Evolutionary conservation across 2,329 filamentous ascomycete species (phyloP), one percentile per base, ranked within the genome.

Genomic region (Sporothrix globosa): DNA sequence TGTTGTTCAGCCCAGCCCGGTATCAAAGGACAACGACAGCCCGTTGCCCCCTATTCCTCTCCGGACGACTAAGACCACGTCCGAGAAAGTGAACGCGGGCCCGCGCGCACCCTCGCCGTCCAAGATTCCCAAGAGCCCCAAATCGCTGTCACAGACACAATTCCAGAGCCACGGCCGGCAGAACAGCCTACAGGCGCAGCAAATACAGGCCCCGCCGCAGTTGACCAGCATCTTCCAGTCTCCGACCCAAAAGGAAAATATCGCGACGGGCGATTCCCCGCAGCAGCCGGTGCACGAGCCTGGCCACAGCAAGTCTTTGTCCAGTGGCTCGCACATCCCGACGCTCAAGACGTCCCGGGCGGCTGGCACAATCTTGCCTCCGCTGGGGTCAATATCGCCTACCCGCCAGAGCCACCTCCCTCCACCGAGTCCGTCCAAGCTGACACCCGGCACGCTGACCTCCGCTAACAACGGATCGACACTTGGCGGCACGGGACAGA

Each of bases 31-130:
- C 27, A 72, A 73, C 17, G 76, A 76, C 14, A 78, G 80, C 30
- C 78, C 80, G 1, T 74, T 75, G 48, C 74, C 80, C 10, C 74
- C 82, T 17, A 83, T 84, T 77, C 85, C 86, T 2, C 78, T 88
- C 27, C 83, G 84, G 73, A 79, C 84, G 74, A 83, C 85, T 77
- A 83, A 85, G 74, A 81, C 85, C 73, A 87, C 84, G 1, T 84
- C 85, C 1, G 85, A 87, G 71, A 87, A 85, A 76, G 83, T 84
- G 82, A 90, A 82, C 76, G 87, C 84, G n/a, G 81, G 79, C 34
- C 83, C 84, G 17, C 82, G 82, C 56, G 73, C 80, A 7, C 77
- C 81, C 54, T 77, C 81, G 19, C 81, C 83, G 17, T 85, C 85
- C 54, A 85, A 82, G 75, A 86, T 87, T 72, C 85, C 86, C 6